phyloP scores from a whole-genome alignment of 2,329 filamentous ascomycete genomes.

The Arthrobotrys conoides region DNA sequence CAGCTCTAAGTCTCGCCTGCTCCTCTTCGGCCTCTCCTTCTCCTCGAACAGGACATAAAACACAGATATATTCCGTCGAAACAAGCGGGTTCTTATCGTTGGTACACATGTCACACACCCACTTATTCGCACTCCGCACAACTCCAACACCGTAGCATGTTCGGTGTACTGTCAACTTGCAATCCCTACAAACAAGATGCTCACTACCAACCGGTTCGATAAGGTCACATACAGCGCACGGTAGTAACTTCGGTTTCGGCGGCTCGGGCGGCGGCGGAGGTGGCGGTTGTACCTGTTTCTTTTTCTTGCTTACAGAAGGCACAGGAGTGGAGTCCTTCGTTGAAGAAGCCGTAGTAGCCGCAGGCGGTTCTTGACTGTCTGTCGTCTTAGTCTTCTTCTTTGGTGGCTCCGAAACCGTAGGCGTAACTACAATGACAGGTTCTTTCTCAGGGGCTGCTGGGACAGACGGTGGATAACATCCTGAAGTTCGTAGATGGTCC shows the following conservation, averaged over 20 bases:
- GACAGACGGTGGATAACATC: conserved; percentile 64
- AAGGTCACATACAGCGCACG: conserved; percentile 86
- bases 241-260: conserved; percentile 82
- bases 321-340: conserved; percentile 66
- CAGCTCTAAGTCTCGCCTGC: conserved; percentile 52
- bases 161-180: conserved; percentile 90
- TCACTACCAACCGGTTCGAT: conserved; percentile 80
- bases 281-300: conserved; percentile 67
- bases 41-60: conserved; percentile 84
- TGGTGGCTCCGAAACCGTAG: conserved; percentile 70
- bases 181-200: conserved; percentile 85
- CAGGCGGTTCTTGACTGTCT: conserved; percentile 67
- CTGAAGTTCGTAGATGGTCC: conserved; percentile 24
- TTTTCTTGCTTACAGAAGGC: conserved; percentile 69
- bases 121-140: conserved; percentile 79
- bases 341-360: conserved; percentile 65
- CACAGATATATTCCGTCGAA: conserved; percentile 86
- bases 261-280: conserved; percentile 80
- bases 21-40: conserved; percentile 73
- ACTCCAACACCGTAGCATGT: conserved; percentile 91
- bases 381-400: conserved; percentile 76
- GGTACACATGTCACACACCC: conserved; percentile 94
- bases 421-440: conserved; percentile 62
- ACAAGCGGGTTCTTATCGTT: conserved; percentile 94
- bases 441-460: conserved; percentile 62